Conservation (phyloP, 108 stramenopile species). For the Fragilariopsis cylindrus region DNA sequence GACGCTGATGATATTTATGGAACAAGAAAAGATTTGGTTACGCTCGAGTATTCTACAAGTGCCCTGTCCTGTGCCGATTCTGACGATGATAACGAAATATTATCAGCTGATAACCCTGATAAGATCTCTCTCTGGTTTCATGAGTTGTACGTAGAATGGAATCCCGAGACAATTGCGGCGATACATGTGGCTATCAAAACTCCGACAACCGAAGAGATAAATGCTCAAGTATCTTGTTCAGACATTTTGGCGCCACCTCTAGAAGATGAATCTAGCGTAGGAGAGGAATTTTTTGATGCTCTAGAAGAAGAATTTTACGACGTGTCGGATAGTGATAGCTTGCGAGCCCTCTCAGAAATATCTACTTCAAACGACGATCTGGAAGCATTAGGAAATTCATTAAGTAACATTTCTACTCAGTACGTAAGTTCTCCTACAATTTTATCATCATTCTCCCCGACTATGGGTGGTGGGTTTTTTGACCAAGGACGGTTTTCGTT, state of each 20-base stretch:
- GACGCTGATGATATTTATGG: not conserved
- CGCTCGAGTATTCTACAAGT: slow-evolving; percentile 33
- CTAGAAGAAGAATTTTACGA: slow-evolving; percentile 46
- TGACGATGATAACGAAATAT: not conserved
- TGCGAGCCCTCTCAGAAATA: slow-evolving; percentile 28
- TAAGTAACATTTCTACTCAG: not conserved
- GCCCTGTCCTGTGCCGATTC: not conserved
- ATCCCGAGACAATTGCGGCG: slow-evolving; percentile 72
- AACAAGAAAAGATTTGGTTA: slow-evolving; percentile 43
- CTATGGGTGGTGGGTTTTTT: not conserved
- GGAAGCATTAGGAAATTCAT: not conserved
- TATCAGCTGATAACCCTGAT: slow-evolving; percentile 4
- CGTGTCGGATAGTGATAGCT: slow-evolving; percentile 7
- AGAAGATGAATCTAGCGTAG: slow-evolving; percentile 17
- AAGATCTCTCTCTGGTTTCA: slow-evolving; percentile 49
- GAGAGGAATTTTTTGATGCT: slow-evolving; percentile 68
- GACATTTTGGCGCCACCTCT: not conserved
- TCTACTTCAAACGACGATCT: slow-evolving; percentile 26
- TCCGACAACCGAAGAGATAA: slow-evolving; percentile 3
- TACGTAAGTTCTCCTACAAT: slow-evolving; percentile 3
- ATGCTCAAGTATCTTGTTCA: not conserved
- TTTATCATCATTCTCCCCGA: slow-evolving; percentile 5
- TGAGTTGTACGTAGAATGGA: slow-evolving; percentile 80
- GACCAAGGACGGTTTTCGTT: not conserved
- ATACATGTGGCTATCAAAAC: slow-evolving; percentile 52